These are phyloP conservation scores for Nakazawaea siamensis DNA, from an alignment of 805 yeast species.

Conservation along the genomic window DNA sequence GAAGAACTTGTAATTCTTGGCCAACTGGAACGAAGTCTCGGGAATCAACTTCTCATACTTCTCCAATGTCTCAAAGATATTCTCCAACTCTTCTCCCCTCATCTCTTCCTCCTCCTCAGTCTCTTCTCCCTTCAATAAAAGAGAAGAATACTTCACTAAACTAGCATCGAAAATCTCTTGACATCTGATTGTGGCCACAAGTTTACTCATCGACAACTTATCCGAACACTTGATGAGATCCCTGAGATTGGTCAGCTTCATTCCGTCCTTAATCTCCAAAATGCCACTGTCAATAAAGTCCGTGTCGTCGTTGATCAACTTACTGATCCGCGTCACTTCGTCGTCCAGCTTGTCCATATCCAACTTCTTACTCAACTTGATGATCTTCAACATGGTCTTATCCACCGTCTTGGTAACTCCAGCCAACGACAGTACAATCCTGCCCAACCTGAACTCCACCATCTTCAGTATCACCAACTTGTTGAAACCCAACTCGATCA, in stretches of 20 bases:
- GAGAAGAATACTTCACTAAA: slow-evolving; percentile 2
- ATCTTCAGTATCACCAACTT: slow-evolving; percentile 10
- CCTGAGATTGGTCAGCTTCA: not conserved
- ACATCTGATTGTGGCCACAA: slow-evolving; percentile 6
- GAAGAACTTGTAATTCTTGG: slow-evolving; percentile 20
- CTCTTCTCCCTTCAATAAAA: not conserved
- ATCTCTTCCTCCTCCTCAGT: slow-evolving; percentile 6
- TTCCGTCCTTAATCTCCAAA: not conserved
- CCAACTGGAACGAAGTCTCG: slow-evolving; percentile 16
- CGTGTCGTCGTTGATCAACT: slow-evolving; percentile 6
- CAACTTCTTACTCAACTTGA: slow-evolving; percentile 7
- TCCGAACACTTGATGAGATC: slow-evolving; percentile 7
- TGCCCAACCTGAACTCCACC: slow-evolving; percentile 11
- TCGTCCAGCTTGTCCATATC: slow-evolving; percentile 2
- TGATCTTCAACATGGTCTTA: slow-evolving; percentile 6
- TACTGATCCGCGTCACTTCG: slow-evolving; percentile 1
- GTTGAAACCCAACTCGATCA: slow-evolving; percentile 2
- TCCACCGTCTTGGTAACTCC: slow-evolving; percentile 6
- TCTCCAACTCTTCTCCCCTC: slow-evolving; percentile 2
- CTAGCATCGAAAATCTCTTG: slow-evolving; percentile 6
- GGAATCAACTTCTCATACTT: slow-evolving; percentile 17
- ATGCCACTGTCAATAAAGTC: slow-evolving; percentile 4
- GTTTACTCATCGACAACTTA: slow-evolving; percentile 1
- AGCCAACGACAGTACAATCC: slow-evolving; percentile 8
- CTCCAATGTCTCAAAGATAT: not conserved